These are phyloP conservation scores for Dactylellina haptotyla DNA, from an alignment of 2,329 filamentous ascomycete species.

Conservation along the genomic window DNA sequence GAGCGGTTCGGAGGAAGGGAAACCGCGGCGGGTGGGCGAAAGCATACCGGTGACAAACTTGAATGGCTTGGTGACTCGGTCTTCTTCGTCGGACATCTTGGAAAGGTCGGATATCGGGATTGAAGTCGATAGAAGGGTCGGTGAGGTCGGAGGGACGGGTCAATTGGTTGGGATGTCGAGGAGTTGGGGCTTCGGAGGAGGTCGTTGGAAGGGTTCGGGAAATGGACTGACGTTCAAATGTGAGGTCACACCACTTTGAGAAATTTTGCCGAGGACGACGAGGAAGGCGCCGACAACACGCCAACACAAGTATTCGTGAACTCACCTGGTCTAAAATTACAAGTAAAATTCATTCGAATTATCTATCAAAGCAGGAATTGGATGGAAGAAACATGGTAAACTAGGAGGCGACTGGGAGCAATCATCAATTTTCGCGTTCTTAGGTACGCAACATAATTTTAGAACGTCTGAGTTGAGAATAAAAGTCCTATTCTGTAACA, in stretches of 20 bases:
- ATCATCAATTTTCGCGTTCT: no score
- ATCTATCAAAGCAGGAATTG: background rate
- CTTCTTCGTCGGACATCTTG: conserved; percentile 80
- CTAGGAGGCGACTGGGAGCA: no score
- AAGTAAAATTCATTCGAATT: background rate
- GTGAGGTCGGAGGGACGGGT: conserved; percentile 3
- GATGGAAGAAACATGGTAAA: background rate
- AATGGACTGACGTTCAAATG: background rate
- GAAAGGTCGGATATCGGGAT: no score
- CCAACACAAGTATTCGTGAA: conserved; percentile 8
- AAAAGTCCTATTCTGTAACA: no score
- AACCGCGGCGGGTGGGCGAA: conserved; percentile 56
- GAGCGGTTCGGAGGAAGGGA: conserved; percentile 47
- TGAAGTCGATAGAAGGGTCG: background rate
- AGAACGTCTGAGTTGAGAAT: no score
- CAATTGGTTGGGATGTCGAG: conserved; percentile 3
- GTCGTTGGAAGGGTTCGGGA: background rate
- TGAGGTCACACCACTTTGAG: conserved; percentile 53
- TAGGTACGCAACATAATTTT: no score
- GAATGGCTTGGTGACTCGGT: conserved; percentile 97
- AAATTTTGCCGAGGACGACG: conserved; percentile 44
- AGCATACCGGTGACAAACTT: conserved; percentile 98
- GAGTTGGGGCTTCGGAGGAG: background rate
- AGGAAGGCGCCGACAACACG: background rate
- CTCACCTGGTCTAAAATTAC: no score